Base-by-base conservation (phyloP, 352 stramenopile genomes). In the Phytophthora palmivora region DNA sequence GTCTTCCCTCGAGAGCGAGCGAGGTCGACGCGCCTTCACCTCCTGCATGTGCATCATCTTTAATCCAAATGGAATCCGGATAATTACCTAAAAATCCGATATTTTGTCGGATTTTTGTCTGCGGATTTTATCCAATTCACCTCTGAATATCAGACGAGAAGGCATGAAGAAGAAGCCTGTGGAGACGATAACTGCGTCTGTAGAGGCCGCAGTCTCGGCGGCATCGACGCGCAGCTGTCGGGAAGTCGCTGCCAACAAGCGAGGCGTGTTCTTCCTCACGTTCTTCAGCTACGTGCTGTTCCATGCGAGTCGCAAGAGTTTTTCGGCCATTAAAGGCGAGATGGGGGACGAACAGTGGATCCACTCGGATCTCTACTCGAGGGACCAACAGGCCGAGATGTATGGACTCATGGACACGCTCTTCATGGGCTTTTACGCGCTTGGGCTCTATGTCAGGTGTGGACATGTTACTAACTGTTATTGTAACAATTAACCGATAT, bases 201-300 rank as follows among this genome's bases (percentile, higher is more conserved):
- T 54, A 8, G 60, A 45, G 38, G 41, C 47, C 18, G 46, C 58
- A 3, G 41, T 60, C n/a, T 38, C 33, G 9, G 53, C 53, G 4
- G 39, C 42, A 2, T 55, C 50, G 1, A n/a, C 47, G 12, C 41
- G 47, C 11, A 42, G 65, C n/a, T 75, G 72, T 22, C 66, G 45
- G 8, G 54, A 67, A 34, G 24, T 65, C 3, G 61, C 58, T 24
- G 79, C 81, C n/a, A 80, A 67, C 58, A 92, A 91, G 67, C 53
- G 61, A 11, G 78, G 77, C 39, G 79, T 85, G 24, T 92, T 94
- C 50, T 45, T 77, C 38, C 70, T 94, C 18, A 92, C 85, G 14
- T 94, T 94, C 64, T 79, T 89, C 57, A 92, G 83, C 69, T 92
- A 91, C 60, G 83, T 91, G 4, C 57, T 92, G 63, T 89, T 92